A percentile compares a stretch with the other conserved stretches of the same genome.
Conservation (phyloP, 768 basidiomycete genomes). For the Lactarius quietus region DNA sequence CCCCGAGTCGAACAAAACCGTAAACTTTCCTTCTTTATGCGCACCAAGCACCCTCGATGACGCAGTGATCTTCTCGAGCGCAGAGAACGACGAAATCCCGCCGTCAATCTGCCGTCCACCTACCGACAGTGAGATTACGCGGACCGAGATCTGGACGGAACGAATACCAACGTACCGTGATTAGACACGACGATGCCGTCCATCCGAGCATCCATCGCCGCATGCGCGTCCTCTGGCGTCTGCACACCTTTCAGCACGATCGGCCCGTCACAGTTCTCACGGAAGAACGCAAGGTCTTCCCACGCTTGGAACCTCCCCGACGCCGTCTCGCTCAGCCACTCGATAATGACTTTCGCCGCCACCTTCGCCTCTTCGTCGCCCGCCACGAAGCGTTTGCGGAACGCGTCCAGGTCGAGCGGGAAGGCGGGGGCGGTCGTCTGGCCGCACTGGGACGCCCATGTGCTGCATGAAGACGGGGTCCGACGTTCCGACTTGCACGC, state of each 20-base stretch:
- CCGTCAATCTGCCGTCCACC: constrained; percentile 79
- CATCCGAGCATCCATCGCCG: constrained; percentile 57
- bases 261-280: constrained; percentile 74
- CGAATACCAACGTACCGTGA: constrained; percentile 54
- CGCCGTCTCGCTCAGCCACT: constrained; percentile 61
- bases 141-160: neutral
- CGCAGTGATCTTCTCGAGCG: constrained; percentile 63
- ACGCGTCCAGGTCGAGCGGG: constrained; percentile 53
- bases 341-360: constrained; percentile 46
- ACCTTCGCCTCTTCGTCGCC: constrained; percentile 48
- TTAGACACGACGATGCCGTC: constrained; percentile 81
- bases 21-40: constrained; percentile 56
- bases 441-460: constrained; percentile 44
- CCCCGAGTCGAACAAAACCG: constrained; percentile 75
- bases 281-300: constrained; percentile 67
- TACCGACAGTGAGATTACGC: constrained; percentile 26
- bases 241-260: constrained; percentile 79
- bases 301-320: constrained; percentile 63
- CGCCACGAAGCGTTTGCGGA: constrained; percentile 39
- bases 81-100: constrained; percentile 66
- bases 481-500: no score
- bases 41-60: constrained; percentile 57
- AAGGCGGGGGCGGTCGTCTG: constrained; percentile 45
- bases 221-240: constrained; percentile 63
- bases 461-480: no score